Base-by-base conservation (phyloP, 2,329 filamentous ascomycete genomes). In the Colletotrichum neosansevieriae region DNA sequence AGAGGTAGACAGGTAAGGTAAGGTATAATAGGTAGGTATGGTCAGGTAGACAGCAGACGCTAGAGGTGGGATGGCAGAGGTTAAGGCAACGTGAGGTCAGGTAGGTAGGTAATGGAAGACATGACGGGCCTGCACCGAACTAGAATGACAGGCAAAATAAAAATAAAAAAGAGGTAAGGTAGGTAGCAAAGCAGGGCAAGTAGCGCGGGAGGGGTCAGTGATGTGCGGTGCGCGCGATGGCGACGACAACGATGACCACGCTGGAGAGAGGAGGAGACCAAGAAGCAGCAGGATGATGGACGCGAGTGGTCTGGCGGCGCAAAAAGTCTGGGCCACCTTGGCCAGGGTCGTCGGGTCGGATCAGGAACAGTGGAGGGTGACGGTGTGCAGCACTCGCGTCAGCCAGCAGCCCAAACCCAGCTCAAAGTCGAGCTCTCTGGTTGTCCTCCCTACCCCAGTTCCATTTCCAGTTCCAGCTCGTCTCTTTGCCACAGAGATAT, bases 311-410 rank as follows among this genome's bases (percentile, higher is more conserved):
- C 64, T 64, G 59, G 59, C 63, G 24, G 44, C 58, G 53, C 29
- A 63, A 15, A 24, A 44, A 47, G 45, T 17, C 47, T 59, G 64
- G 61, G 60, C 65, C 60, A 59, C 60, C 61, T 68, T 63, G 63
- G 47, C 58, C 63, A 54, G 51, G 58, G 44, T 51, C 58, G n/a
- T 54, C 50, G 29, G 32, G 49, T 21, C 63, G 34, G 38, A 29
- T 49, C 58, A 66, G 63, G 42, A 34, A 24, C 63, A 51, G 54
- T 47, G 62, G 45, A 63, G 61, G 54, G 50, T 54, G 50, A 54
- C 50, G 50, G 50, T 54, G 50, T 36, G 50, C 49, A 38, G 29
- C 47, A 11, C 50, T 32, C 50, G 29, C 29, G 29, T 24, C 50
- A 53, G 50, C 50, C 24, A 21, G 49, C 29, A 21, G 4, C 24